Percentiles rank a stretch among this genome's conserved stretches.
Conservation (phyloP, 2,329 filamentous ascomycete species). For the Fusarium goolgardi region DNA sequence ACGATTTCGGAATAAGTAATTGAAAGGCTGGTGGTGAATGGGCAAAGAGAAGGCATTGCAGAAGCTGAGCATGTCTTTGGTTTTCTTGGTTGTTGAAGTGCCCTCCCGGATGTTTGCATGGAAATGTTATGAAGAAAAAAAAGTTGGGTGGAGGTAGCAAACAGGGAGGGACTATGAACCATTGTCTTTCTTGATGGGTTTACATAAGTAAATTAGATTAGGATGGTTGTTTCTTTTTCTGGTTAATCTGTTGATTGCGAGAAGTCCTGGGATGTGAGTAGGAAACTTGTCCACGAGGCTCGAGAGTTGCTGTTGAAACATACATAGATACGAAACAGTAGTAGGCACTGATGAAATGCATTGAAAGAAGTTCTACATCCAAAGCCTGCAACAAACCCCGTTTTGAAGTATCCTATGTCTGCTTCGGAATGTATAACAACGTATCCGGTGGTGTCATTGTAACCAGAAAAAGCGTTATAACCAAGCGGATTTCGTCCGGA, state of each 20-base stretch:
- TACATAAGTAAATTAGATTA: constrained; percentile 50
- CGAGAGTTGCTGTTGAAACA: constrained; percentile 33
- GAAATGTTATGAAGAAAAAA: constrained; percentile 16
- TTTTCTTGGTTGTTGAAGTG: constrained; percentile 33
- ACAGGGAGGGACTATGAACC: constrained; percentile 44
- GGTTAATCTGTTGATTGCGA: constrained; percentile 44
- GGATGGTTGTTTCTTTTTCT: constrained; percentile 47
- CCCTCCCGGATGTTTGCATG: constrained; percentile 16
- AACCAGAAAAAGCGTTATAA: not conserved
- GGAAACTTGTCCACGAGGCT: constrained; percentile 26
- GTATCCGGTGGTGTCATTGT: not conserved
- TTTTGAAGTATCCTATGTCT: not conserved
- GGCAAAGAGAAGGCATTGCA: constrained; percentile 31
- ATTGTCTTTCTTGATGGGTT: constrained; percentile 44
- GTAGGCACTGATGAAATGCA: constrained; percentile 31
- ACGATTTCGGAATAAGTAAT: constrained; percentile 11
- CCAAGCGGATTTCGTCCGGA: not conserved
- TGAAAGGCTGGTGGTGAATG: constrained; percentile 37
- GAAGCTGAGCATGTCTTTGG: constrained; percentile 34
- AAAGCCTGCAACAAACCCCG: not conserved
- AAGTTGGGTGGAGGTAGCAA: constrained; percentile 24
- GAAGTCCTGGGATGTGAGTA: constrained; percentile 37
- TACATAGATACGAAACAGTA: constrained; percentile 40
- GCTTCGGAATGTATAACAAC: not conserved
- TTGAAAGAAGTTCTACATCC: not conserved